These are phyloP conservation scores for Tremellales sp. DNA, from an alignment of 1,284 basidiomycete species.

Conservation along the genomic window DNA sequence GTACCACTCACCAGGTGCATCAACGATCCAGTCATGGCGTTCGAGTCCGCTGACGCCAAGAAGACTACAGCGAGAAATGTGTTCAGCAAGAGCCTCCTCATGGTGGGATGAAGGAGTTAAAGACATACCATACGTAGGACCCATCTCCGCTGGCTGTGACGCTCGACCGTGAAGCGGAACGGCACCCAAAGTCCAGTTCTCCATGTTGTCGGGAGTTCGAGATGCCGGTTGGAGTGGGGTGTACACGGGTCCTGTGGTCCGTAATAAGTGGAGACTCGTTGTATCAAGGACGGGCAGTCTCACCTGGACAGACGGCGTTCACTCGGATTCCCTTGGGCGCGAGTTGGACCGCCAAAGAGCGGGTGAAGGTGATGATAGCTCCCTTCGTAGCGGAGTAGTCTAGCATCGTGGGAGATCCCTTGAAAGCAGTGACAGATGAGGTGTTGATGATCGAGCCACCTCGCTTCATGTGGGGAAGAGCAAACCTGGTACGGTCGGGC, in stretches of 20 bases:
- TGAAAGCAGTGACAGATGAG: conserved; percentile 60
- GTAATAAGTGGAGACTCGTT: background rate
- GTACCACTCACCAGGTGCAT: conserved; percentile 31
- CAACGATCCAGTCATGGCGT: conserved; percentile 37
- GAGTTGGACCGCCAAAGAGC: conserved; percentile 58
- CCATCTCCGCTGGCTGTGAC: conserved; percentile 58
- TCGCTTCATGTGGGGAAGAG: conserved; percentile 59
- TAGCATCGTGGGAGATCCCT: conserved; percentile 51
- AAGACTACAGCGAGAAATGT: conserved; percentile 19
- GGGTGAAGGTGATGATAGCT: conserved; percentile 57
- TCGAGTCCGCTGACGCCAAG: conserved; percentile 35
- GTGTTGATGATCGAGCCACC: conserved; percentile 63
- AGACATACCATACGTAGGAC: conserved; percentile 50
- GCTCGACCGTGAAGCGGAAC: conserved; percentile 54
- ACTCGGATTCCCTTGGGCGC: conserved; percentile 54
- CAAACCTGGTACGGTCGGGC: conserved; percentile 35
- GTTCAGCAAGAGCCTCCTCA: background rate
- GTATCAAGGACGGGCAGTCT: background rate
- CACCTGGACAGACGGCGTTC: conserved; percentile 30
- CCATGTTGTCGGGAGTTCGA: conserved; percentile 56
- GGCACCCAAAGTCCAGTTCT: conserved; percentile 52
- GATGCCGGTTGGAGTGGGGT: conserved; percentile 55
- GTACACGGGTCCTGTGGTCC: conserved; percentile 27
- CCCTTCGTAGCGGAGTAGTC: conserved; percentile 62
- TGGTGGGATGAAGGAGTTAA: background rate